These are phyloP conservation scores for Guadua angustifolia DNA, from an alignment of 176 grass and related monocot species.

Conservation along the genomic window DNA sequence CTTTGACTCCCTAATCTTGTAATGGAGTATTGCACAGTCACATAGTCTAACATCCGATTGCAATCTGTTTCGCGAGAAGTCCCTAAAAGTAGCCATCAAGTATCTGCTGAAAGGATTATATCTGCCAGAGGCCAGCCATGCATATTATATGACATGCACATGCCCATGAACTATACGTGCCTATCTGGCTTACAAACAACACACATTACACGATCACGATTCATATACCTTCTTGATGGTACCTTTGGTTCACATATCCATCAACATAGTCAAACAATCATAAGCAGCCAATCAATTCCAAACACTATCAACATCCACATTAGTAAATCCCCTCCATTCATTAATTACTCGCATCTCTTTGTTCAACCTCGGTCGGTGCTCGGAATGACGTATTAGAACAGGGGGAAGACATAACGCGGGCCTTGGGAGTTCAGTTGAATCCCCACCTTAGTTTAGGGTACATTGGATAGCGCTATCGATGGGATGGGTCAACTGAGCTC, in stretches of 20 bases:
- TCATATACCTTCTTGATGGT: neutral
- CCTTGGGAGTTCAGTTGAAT: neutral
- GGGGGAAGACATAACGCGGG: neutral
- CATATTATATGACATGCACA: neutral
- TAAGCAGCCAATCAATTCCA: neutral
- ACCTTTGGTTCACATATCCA: neutral
- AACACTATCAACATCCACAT: neutral
- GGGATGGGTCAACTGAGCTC: neutral
- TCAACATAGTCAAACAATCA: neutral
- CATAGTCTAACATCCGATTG: neutral
- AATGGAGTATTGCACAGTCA: neutral
- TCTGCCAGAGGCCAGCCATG: neutral
- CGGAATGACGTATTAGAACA: too few species aligned
- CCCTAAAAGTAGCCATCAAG: neutral
- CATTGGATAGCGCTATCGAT: neutral
- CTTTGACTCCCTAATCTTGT: neutral
- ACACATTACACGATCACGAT: neutral
- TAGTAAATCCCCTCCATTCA: neutral
- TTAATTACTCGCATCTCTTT: neutral
- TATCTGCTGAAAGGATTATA: neutral
- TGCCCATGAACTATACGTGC: neutral
- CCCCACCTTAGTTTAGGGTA: neutral
- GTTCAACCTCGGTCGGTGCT: neutral
- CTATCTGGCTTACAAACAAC: neutral
- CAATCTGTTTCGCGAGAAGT: neutral